Base-by-base conservation (phyloP, 495 filamentous ascomycete species). In the Aspergillus carlsbadensis region DNA sequence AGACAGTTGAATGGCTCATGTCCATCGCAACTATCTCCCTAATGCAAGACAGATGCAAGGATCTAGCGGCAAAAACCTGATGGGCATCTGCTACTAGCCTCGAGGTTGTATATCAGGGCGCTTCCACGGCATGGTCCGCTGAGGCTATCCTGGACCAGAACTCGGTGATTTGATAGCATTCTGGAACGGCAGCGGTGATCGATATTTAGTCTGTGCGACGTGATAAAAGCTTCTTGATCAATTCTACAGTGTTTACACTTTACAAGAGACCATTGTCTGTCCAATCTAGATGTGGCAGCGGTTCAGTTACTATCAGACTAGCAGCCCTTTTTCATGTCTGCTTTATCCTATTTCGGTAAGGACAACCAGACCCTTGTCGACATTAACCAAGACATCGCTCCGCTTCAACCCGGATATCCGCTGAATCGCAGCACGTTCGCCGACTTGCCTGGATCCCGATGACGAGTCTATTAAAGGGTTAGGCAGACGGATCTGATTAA, bases 131-230 rank as follows among this genome's bases (percentile, higher is more conserved):
- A 49, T 31, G 31, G 34, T 15, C 15, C 36, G 31, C 22, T 17
- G 21, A 45, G 47, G 47, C 15, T 29, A 50, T 26, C 47, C 47
- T 24, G 18, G 47, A 18, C 47, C 37, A 42, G 3, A 15, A 22
- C 31, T 24, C 4, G 15, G 24, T 43, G 50, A 42, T 42, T 22
- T 34, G 50, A 34, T 21, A 36, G 37, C 24, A 26, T 31, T 53
- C 37, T 14, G 10, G 24, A 39, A n/a, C 46, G 7, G 20, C 37
- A 10, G 31, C 22, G 34, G 46, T 46, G 52, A 37, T 46, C 52
- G 33, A 31, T 52, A 55, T 45, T 57, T 60, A 42, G 45, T 47
- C 56, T 58, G 57, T 64, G 37, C 43, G 36, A 57, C 49, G 18
- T 14, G 26, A 40, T 34, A 57, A 61, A n/a, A 57, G 54, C 54